Evolutionary conservation across 2,329 filamentous ascomycete species (phyloP).

Genomic region (Dendrostoma leiphaemia): DNA sequence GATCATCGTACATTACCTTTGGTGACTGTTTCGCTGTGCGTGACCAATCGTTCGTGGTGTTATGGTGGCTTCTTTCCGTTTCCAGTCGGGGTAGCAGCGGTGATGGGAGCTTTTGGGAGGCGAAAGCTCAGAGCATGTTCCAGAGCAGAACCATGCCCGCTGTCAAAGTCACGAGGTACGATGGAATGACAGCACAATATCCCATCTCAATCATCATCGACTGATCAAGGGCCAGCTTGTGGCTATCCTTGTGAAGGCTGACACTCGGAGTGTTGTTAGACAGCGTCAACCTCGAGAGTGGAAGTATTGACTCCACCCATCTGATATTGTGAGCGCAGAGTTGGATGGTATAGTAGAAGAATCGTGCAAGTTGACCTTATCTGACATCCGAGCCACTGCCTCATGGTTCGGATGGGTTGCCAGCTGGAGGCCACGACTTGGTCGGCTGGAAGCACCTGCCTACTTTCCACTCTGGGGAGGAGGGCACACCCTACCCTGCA

Average conservation of each 20-base stretch:
- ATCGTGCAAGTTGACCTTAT: not conserved
- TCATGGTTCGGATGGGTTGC: not conserved
- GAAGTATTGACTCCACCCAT: not conserved
- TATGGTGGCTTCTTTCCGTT: no score
- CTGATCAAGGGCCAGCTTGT: not conserved
- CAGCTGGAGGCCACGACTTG: not conserved
- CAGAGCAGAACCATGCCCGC: not conserved
- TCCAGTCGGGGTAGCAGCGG: not conserved
- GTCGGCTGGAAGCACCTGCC: not conserved
- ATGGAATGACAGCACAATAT: not conserved
- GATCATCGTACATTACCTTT: not conserved
- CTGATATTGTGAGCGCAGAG: not conserved
- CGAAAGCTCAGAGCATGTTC: not conserved
- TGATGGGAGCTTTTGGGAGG: not conserved
- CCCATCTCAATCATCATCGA: not conserved
- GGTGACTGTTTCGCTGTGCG: conserved; percentile 4
- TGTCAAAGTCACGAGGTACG: not conserved
- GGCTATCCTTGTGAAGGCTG: not conserved
- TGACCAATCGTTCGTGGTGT: not conserved
- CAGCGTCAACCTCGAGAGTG: not conserved
- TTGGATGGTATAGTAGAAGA: not conserved
- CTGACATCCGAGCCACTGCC: not conserved
- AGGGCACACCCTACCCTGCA: no score
- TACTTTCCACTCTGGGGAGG: no score
- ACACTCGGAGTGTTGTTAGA: not conserved